These are phyloP conservation scores for Xylaria sp. DNA, from an alignment of 495 filamentous ascomycete genomes.

Conservation along the genomic window DNA sequence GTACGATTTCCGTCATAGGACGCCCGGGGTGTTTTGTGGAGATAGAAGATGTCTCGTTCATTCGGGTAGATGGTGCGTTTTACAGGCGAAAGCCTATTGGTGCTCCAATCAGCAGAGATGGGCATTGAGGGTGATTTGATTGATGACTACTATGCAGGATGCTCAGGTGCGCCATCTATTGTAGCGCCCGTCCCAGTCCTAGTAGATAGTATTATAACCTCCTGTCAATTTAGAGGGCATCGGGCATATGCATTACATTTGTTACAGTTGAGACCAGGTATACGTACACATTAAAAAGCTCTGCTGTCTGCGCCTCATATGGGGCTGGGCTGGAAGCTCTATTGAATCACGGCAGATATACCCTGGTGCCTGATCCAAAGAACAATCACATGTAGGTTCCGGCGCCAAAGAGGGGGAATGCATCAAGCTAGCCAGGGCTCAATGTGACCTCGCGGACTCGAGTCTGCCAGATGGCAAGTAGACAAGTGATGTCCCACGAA, in stretches of 20 bases:
- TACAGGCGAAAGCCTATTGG: background rate
- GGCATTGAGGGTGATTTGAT: background rate
- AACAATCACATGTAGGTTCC: constrained; percentile 14
- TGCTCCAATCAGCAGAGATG: background rate
- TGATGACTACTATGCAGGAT: constrained; percentile 21
- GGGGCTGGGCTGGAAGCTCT: constrained; percentile 16
- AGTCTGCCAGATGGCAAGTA: background rate
- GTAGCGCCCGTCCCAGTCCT: background rate
- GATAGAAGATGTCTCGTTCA: background rate
- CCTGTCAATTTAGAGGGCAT: constrained; percentile 1
- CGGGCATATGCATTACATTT: constrained; percentile 9
- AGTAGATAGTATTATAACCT: constrained; percentile 3
- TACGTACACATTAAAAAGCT: background rate
- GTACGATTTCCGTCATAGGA: background rate
- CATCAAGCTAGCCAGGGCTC: constrained; percentile 11
- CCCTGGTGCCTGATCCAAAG: constrained; percentile 24
- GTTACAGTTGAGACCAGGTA: background rate
- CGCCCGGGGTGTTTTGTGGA: background rate
- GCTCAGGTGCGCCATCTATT: constrained; percentile 16
- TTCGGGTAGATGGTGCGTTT: background rate
- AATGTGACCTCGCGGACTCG: constrained; percentile 8
- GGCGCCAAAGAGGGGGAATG: constrained; percentile 24
- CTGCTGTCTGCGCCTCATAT: constrained; percentile 5
- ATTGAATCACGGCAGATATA: constrained; percentile 19
- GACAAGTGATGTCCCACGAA: constrained; percentile 13